Evolutionary conservation across 2,329 filamentous ascomycete genomes (phyloP), one percentile per base, ranked within the genome.

Genomic region (Diplocarpon mali): DNA sequence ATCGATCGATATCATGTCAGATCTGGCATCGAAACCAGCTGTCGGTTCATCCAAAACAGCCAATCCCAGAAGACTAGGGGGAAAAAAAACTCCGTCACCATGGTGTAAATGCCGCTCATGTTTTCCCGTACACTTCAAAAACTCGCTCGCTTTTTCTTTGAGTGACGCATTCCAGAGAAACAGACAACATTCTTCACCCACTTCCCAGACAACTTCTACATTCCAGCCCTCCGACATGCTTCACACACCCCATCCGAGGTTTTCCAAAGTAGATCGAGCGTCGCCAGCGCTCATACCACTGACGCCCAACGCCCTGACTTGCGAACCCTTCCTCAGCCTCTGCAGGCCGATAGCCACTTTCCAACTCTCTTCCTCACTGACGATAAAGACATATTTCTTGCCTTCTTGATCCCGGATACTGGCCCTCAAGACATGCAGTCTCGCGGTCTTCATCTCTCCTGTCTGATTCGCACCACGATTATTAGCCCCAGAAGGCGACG

Each of bases 281-380:
- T 83, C 79, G 13, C 65, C 56, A 10, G 66, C 63, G 38, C 69
- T 65, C 66, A 83, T 72, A 36, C 70, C 69, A 45, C 72, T 69
- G 28, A 83, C 70, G 5, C 74, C 75, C 37, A 83, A 65, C 46
- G 75, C 71, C 42, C 76, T 67, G 28, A 73, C 74, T 60, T 80
- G 76, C 2, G 72, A 73, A 5, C 79, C 78, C 43, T 71, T 70
- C 42, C 77, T 66, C 54, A 84, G 62, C 36, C 73, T 69, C 60
- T 80, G 75, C 53, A 84, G 59, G 2, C 76, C 78, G 30, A 74
- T 66, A 1, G 76, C 69, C 17, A 84, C 66, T 69, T 84, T 84
- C 80, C 80, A 83, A 24, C 71, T 72, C 60, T 84, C 79, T 49
- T 76, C 71, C 57, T 83, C 77, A 34, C 70, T 67, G 29, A 83